Evolutionary conservation across 306 rosid species (phyloP), one percentile per base, ranked within the genome.

Genomic region (Begonia fuchsioides): DNA sequence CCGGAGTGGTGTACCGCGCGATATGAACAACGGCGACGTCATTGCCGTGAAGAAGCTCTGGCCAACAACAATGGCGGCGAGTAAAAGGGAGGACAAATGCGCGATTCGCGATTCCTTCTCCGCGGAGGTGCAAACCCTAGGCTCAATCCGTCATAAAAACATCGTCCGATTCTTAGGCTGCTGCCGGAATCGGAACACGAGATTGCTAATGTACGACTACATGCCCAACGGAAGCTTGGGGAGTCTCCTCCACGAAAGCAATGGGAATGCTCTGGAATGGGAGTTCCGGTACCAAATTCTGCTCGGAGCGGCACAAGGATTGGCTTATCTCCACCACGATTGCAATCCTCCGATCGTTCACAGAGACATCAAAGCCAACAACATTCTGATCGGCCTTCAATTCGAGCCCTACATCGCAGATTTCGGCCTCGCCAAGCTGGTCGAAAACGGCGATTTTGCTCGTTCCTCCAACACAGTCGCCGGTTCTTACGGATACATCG

Each of bases 191-290:
- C 59, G 61, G 45, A 73, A 50, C 59, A 82, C 87, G 11, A 77
- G 79, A 41, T 45, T 87, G 53, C 80, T 87, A 3, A 82, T 87
- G 94, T 87, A 87, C 53, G 94, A 87, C 47, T 87, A 82, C 60
- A 77, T 82, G 93, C 61, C 82, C 12, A 87, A 87, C 76, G 96
- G 96, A 46, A 87, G 96, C 55, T 77, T 87, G 48, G 96, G 96
- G 15, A 63, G 92, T 51, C 44, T 82, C 15, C 84, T 87, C 13
- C 94, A 82, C 51, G 92, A 87, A 52, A 39, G 53, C 60, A 76
- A 68, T 39, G 76, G 86, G 0, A 68, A 74, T 60, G 71, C 83
- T 71, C 68, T 87, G 75, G 93, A 87, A 19, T 87, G 96, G 94
- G 67, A 80, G 15, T 64, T 77, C 18, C 71, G 93, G 47, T 87